Conservation (phyloP, 352 stramenopile genomes). For the Pythium plurisporium region DNA sequence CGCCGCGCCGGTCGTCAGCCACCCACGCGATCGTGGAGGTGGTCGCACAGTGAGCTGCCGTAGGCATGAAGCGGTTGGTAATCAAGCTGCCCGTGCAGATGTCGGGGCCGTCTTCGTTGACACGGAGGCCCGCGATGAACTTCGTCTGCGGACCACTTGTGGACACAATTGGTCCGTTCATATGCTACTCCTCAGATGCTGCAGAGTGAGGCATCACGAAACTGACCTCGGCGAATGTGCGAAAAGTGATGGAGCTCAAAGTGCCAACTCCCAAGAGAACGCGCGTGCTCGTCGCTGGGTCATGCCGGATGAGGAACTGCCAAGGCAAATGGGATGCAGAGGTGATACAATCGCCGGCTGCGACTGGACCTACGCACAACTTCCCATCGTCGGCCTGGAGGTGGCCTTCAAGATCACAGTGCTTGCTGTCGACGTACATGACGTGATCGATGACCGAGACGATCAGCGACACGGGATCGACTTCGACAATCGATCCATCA, state of each 20-base stretch:
- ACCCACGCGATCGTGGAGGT: neutral
- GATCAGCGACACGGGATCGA: neutral
- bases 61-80: neutral
- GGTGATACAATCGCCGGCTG: too few species aligned
- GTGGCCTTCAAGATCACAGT: too few species aligned
- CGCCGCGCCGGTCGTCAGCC: neutral
- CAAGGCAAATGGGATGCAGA: too few species aligned
- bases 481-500: too few species aligned
- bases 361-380: too few species aligned
- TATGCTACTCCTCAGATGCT: too few species aligned
- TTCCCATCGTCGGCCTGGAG: too few species aligned
- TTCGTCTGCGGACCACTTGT: too few species aligned
- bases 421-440: neutral
- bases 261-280: neutral
- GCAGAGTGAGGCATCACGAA: too few species aligned
- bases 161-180: too few species aligned
- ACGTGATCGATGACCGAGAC: neutral
- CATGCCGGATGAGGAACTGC: neutral
- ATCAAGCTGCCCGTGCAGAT: conserved; percentile 1
- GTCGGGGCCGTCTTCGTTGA: neutral
- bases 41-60: neutral
- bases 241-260: neutral
- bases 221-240: too few species aligned
- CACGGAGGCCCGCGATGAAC: conserved; percentile 1
- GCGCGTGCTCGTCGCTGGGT: neutral